Evolutionary conservation across 2,329 filamentous ascomycete species (phyloP).

Genomic region (Aspergillus ibericus): DNA sequence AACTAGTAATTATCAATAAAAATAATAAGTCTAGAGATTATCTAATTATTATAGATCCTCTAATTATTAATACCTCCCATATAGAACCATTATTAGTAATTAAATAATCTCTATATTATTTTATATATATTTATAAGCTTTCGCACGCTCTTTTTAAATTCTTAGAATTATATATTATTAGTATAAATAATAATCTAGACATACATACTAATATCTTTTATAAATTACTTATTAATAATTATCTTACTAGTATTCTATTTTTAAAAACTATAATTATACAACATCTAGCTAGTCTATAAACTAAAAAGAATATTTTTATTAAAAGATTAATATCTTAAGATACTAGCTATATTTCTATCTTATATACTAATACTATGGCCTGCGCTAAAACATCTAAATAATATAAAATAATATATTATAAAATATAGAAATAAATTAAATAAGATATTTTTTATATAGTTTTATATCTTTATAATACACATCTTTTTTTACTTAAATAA

Average conservation of each 20-base stretch:
- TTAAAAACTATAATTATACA: not conserved
- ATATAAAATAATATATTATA: too few species aligned
- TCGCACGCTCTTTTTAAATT: not conserved
- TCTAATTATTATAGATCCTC: too few species aligned
- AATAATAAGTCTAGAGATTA: too few species aligned
- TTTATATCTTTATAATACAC: not conserved
- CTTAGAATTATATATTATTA: not conserved
- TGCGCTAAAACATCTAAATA: too few species aligned
- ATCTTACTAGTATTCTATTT: too few species aligned
- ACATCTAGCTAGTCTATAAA: accelerated
- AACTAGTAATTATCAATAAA: too few species aligned
- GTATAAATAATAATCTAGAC: too few species aligned
- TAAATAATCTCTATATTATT: not conserved
- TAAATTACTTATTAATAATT: too few species aligned
- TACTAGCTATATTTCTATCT: not conserved
- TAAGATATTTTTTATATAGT: conserved; percentile 1
- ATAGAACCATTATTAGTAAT: not conserved
- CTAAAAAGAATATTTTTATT: not conserved
- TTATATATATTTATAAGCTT: not conserved
- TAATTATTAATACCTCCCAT: too few species aligned
- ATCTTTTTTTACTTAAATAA: not conserved
- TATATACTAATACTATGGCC: too few species aligned
- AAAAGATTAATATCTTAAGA: not conserved
- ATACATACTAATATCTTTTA: too few species aligned
- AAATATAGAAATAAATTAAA: too few species aligned